These are phyloP conservation scores for Cystobasidiaceae sp. DNA, from an alignment of 1,284 basidiomycete genomes.

Conservation along the genomic window DNA sequence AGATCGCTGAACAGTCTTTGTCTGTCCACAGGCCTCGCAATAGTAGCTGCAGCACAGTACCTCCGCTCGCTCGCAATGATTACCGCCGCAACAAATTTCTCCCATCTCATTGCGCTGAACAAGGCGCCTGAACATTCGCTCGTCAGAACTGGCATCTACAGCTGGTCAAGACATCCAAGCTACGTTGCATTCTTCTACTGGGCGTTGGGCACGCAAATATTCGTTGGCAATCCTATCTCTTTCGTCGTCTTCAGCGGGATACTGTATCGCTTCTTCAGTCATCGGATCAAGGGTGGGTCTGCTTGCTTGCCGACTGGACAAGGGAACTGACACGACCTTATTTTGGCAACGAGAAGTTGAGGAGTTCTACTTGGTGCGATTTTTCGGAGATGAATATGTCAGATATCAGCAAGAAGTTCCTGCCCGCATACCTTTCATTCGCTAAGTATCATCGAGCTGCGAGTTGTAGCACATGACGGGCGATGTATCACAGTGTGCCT, in stretches of 20 bases:
- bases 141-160: conserved; percentile 79
- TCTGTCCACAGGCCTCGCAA: conserved; percentile 54
- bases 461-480: too few relatives aligned
- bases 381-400: conserved; percentile 76
- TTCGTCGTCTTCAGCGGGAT: conserved; percentile 55
- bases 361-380: conserved; percentile 63
- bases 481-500: too few relatives aligned
- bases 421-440: conserved; percentile 66
- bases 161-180: conserved; percentile 86
- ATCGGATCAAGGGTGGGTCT: conserved; percentile 67
- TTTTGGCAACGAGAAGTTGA: conserved; percentile 55
- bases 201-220: conserved; percentile 80
- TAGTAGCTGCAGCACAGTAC: conserved; percentile 67
- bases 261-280: conserved; percentile 80
- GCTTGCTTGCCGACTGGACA: neutral
- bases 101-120: conserved; percentile 71
- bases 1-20: too few relatives aligned
- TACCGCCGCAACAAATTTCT: conserved; percentile 87
- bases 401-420: conserved; percentile 64
- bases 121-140: conserved; percentile 71
- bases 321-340: neutral
- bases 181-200: conserved; percentile 98
- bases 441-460: conserved; percentile 6
- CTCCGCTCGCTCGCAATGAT: conserved; percentile 90
- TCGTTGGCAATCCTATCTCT: conserved; percentile 77